Evolutionary conservation across 2,329 filamentous ascomycete genomes (phyloP).

Genomic region (Calycina herbarum): DNA sequence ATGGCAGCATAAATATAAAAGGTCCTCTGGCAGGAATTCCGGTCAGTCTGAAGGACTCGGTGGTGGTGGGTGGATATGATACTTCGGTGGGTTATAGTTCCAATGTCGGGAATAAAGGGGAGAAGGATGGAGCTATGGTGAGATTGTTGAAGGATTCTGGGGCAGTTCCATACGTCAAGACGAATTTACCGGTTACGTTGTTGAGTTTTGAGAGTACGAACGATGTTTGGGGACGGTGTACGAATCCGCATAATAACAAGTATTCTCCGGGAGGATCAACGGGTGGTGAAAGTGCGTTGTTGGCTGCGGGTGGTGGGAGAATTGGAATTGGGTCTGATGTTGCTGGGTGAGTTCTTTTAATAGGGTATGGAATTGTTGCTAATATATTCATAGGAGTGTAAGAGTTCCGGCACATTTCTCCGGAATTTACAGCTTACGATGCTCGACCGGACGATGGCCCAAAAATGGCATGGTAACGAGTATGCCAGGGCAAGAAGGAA

Average conservation of each 20-base stretch:
- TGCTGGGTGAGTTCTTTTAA: slow-evolving; percentile 19
- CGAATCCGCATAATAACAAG: slow-evolving; percentile 78
- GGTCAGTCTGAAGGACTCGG: slow-evolving; percentile 77
- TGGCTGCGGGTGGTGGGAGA: slow-evolving; percentile 76
- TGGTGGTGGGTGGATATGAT: slow-evolving; percentile 83
- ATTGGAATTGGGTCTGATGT: slow-evolving; percentile 76
- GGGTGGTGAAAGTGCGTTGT: slow-evolving; percentile 66
- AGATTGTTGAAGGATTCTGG: slow-evolving; percentile 82
- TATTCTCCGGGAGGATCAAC: slow-evolving; percentile 91
- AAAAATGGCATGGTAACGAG: slow-evolving; percentile 81
- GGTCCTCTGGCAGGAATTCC: slow-evolving; percentile 87
- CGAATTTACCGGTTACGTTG: slow-evolving; percentile 78
- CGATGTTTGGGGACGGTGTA: slow-evolving; percentile 77
- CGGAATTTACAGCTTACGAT: slow-evolving; percentile 83
- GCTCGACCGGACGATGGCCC: slow-evolving; percentile 87
- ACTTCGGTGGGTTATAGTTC: slow-evolving; percentile 77
- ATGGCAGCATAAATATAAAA: slow-evolving; percentile 65
- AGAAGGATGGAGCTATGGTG: slow-evolving; percentile 74
- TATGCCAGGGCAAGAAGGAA: slow-evolving; percentile 90
- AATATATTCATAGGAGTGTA: slow-evolving; percentile 68
- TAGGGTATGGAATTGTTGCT: neutral
- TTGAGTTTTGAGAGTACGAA: slow-evolving; percentile 44
- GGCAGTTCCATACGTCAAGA: slow-evolving; percentile 90
- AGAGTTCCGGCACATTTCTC: slow-evolving; percentile 85
- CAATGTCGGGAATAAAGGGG: slow-evolving; percentile 70